A percentile compares a stretch with the other conserved stretches of the same genome.
Evolutionary conservation across 2,329 filamentous ascomycete genomes (phyloP).

Genomic region (Penicillium crustosum): DNA sequence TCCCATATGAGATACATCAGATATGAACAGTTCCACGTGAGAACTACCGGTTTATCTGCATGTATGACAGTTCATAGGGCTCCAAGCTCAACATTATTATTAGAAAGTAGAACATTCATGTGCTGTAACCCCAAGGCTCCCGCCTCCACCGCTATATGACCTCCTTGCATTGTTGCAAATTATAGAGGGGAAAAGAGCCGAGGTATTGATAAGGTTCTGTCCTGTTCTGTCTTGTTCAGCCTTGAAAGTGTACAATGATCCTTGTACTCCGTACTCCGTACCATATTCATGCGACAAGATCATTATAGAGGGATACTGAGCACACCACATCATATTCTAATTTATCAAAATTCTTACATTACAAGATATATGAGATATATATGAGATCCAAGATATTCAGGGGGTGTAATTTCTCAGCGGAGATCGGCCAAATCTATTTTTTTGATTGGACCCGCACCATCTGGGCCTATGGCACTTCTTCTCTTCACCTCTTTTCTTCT

Average conservation of each 20-base stretch:
- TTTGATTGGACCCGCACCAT: neutral
- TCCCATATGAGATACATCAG: neutral
- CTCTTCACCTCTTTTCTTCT: neutral
- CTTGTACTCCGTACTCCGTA: neutral
- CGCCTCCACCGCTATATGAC: conserved; percentile 1
- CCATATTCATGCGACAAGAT: neutral
- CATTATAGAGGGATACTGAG: neutral
- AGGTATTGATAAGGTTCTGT: neutral
- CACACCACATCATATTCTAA: neutral
- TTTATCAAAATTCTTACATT: too few species aligned
- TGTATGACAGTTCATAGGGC: neutral
- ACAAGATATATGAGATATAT: too few species aligned
- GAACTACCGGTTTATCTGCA: neutral
- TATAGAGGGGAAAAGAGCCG: neutral
- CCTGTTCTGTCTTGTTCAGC: neutral
- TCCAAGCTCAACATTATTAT: neutral
- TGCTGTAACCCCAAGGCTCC: conserved; percentile 6
- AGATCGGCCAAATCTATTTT: neutral
- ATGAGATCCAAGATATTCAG: too few species aligned
- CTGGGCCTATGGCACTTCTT: neutral
- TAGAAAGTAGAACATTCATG: neutral
- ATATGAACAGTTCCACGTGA: neutral
- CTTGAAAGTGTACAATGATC: neutral
- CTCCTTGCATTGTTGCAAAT: conserved; percentile 13
- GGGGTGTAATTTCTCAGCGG: too few species aligned